Evolutionary conservation across 805 yeast genomes (phyloP).

Genomic region (Kazachstania africana): DNA sequence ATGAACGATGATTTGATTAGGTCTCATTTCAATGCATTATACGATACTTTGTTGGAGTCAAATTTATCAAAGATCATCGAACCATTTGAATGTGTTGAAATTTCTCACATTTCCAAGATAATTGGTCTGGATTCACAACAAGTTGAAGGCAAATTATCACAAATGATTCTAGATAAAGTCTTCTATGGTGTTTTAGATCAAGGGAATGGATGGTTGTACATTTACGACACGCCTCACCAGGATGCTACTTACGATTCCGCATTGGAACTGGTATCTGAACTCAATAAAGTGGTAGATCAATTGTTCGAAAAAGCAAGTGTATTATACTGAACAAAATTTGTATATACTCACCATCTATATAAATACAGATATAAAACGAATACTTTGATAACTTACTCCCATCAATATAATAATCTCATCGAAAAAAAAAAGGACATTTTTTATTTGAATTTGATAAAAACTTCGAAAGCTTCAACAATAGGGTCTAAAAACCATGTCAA

Average conservation of each 20-base stretch:
- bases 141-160: conserved; percentile 88
- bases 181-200: conserved; percentile 95
- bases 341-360: conserved; percentile 1
- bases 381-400: neutral
- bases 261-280: conserved; percentile 72
- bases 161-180: conserved; percentile 93
- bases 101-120: conserved; percentile 73
- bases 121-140: conserved; percentile 81
- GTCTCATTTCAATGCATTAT: conserved; percentile 82
- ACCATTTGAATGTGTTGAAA: conserved; percentile 93
- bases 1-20: conserved; percentile 80
- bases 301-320: conserved; percentile 88
- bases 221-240: conserved; percentile 78
- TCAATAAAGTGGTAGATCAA: conserved; percentile 80
- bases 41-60: conserved; percentile 86
- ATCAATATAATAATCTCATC: neutral
- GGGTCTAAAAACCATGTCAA: too few species aligned
- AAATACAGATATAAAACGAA: conserved; percentile 1
- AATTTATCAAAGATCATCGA: conserved; percentile 89
- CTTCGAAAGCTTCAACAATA: too few species aligned
- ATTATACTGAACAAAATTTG: conserved; percentile 44
- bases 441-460: too few species aligned
- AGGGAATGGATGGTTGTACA: conserved; percentile 94
- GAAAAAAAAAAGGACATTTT: neutral
- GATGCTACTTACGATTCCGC: conserved; percentile 86